phyloP scores from a whole-genome alignment of 805 yeast genomes.

The Saccharomycopsis olivae region DNA sequence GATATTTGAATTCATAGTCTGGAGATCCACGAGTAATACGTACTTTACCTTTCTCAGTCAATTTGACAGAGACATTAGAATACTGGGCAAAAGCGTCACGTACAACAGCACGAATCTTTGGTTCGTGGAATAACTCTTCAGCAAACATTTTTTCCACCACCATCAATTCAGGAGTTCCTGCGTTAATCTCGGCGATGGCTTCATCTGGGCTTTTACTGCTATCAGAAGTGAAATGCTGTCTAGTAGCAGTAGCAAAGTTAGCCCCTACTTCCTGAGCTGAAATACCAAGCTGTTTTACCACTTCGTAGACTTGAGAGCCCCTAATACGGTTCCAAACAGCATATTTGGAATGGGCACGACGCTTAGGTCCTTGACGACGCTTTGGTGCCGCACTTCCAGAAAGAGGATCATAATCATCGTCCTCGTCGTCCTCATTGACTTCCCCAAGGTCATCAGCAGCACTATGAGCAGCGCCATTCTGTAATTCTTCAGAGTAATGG shows the following conservation, averaged over 20 bases:
- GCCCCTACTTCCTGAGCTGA: conserved; percentile 76
- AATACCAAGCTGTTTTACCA: conserved; percentile 64
- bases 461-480: conserved; percentile 25
- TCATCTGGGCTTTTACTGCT: conserved; percentile 50
- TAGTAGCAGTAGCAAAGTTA: conserved; percentile 55
- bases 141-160: conserved; percentile 70
- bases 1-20: conserved; percentile 85
- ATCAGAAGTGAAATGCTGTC: conserved; percentile 67
- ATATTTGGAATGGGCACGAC: conserved; percentile 49
- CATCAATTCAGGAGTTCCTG: too few relatives aligned
- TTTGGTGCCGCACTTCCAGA: not conserved
- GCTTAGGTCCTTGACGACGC: conserved; percentile 18
- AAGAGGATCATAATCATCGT: conserved; percentile 1
- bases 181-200: conserved; percentile 54
- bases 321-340: conserved; percentile 59
- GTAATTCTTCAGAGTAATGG: conserved; percentile 35
- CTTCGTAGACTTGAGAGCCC: conserved; percentile 49
- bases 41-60: conserved; percentile 75
- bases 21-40: conserved; percentile 74
- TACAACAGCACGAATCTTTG: conserved; percentile 63
- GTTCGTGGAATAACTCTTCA: conserved; percentile 72
- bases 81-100: conserved; percentile 51
- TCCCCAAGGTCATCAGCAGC: conserved; percentile 25
- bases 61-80: conserved; percentile 59
- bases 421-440: conserved; percentile 25